Conservation (phyloP, 2,329 filamentous ascomycete genomes). For the Cladobotryum mycophilum region DNA sequence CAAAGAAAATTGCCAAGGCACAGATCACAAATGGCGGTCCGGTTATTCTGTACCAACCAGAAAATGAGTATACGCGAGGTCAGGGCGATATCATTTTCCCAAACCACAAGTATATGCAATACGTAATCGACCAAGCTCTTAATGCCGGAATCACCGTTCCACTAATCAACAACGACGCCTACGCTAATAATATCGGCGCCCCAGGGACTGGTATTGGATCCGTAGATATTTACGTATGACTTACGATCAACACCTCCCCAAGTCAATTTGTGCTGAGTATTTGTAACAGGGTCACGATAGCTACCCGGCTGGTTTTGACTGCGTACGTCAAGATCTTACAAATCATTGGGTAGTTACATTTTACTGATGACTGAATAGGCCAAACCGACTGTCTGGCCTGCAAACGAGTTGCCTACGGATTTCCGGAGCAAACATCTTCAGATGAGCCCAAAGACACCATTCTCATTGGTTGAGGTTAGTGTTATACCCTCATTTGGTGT, state of each 20-base stretch:
- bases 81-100: slow-evolving; percentile 47
- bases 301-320: slow-evolving; percentile 41
- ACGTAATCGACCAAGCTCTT: slow-evolving; percentile 62
- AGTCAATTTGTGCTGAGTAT: slow-evolving; percentile 5
- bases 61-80: slow-evolving; percentile 68
- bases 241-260: background rate
- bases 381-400: slow-evolving; percentile 51
- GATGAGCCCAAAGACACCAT: slow-evolving; percentile 60
- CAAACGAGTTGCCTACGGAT: slow-evolving; percentile 49
- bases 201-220: slow-evolving; percentile 52
- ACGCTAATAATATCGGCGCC: slow-evolving; percentile 52
- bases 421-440: slow-evolving; percentile 25
- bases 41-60: slow-evolving; percentile 70
- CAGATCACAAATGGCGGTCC: slow-evolving; percentile 82
- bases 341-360: no score
- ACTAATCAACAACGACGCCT: slow-evolving; percentile 68
- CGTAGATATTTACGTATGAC: slow-evolving; percentile 50
- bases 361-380: slow-evolving; percentile 13
- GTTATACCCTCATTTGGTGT: slow-evolving; percentile 1
- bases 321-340: slow-evolving; percentile 20
- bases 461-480: slow-evolving; percentile 53
- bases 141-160: slow-evolving; percentile 67
- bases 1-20: slow-evolving; percentile 60
- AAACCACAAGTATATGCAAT: slow-evolving; percentile 62
- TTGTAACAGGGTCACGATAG: slow-evolving; percentile 24